Evolutionary conservation across 208 protist genomes (phyloP).

Genomic region (Leishmania braziliensis): DNA sequence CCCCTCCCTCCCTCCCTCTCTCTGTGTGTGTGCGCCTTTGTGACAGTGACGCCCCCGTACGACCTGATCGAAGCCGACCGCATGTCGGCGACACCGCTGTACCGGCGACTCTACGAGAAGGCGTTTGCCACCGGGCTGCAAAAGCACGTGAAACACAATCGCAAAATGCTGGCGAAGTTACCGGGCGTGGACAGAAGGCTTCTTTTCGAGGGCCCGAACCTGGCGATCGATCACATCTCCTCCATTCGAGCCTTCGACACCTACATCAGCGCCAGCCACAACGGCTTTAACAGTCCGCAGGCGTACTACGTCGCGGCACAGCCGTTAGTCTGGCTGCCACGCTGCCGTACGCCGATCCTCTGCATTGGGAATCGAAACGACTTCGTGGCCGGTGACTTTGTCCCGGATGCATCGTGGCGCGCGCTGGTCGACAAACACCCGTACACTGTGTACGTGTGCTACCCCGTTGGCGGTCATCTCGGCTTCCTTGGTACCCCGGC

Average conservation of each 20-base stretch:
- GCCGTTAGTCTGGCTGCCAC: slow-evolving; percentile 40
- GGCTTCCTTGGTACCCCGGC: slow-evolving; percentile 51
- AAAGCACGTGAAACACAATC: slow-evolving; percentile 48
- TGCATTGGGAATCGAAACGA: slow-evolving; percentile 57
- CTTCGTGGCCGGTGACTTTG: slow-evolving; percentile 42
- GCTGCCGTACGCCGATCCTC: slow-evolving; percentile 39
- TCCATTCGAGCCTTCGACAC: slow-evolving; percentile 44
- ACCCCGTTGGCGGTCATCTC: slow-evolving; percentile 65
- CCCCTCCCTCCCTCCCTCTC: not conserved
- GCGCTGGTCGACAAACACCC: slow-evolving; percentile 25
- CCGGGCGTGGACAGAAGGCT: slow-evolving; percentile 30
- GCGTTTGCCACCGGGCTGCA: slow-evolving; percentile 31
- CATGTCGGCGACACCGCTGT: slow-evolving; percentile 23
- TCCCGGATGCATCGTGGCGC: slow-evolving; percentile 32
- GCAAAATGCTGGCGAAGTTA: slow-evolving; percentile 40
- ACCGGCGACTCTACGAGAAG: slow-evolving; percentile 34
- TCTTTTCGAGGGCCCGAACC: slow-evolving; percentile 36
- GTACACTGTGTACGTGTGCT: slow-evolving; percentile 40
- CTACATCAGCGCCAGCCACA: slow-evolving; percentile 51
- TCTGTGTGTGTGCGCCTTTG: slow-evolving; percentile 24
- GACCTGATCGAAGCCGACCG: slow-evolving; percentile 36
- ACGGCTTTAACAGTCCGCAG: slow-evolving; percentile 38
- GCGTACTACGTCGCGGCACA: slow-evolving; percentile 54
- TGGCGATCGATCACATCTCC: slow-evolving; percentile 24
- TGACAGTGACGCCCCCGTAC: slow-evolving; percentile 58